Conservation (phyloP, 768 basidiomycete species). For the Artomyces pyxidatus region DNA sequence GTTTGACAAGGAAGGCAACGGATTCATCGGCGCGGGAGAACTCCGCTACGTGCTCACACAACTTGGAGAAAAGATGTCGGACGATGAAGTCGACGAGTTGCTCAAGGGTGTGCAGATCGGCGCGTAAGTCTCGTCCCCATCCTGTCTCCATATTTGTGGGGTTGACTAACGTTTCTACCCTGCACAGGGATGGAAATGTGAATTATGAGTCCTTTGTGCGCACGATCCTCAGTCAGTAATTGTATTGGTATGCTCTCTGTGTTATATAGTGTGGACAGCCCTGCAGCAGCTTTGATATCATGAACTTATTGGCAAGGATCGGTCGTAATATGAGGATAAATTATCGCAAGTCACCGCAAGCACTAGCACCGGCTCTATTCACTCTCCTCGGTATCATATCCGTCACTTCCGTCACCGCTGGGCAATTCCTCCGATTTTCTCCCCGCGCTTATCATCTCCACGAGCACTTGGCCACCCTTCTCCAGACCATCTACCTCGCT, state of each 20-base stretch:
- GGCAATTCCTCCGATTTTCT: neutral
- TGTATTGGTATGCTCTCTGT: no score
- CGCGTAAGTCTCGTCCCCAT: slow-evolving; percentile 43
- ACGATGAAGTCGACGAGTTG: slow-evolving; percentile 96
- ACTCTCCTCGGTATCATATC: slow-evolving; percentile 16
- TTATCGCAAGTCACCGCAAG: neutral
- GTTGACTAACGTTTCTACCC: neutral
- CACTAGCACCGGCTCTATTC: neutral
- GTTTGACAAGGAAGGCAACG: slow-evolving; percentile 93
- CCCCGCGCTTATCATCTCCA: slow-evolving; percentile 12
- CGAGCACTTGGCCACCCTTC: slow-evolving; percentile 24
- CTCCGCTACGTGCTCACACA: slow-evolving; percentile 78
- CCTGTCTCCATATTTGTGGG: slow-evolving; percentile 8
- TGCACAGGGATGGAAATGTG: slow-evolving; percentile 82
- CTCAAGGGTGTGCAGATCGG: slow-evolving; percentile 93
- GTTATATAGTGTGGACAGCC: no score
- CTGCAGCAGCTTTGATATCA: no score
- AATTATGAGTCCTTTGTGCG: slow-evolving; percentile 97
- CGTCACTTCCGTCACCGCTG: slow-evolving; percentile 5
- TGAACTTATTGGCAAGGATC: no score
- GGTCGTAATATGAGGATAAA: no score
- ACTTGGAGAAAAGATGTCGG: slow-evolving; percentile 96
- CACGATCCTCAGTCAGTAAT: slow-evolving; percentile 83
- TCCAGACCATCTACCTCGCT: slow-evolving; percentile 13
- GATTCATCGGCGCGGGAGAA: slow-evolving; percentile 87